Percentiles rank a stretch among this genome's conserved stretches.
Evolutionary conservation across 1,284 basidiomycete species (phyloP).

Genomic region (Cutaneotrichosporon arboriforme): DNA sequence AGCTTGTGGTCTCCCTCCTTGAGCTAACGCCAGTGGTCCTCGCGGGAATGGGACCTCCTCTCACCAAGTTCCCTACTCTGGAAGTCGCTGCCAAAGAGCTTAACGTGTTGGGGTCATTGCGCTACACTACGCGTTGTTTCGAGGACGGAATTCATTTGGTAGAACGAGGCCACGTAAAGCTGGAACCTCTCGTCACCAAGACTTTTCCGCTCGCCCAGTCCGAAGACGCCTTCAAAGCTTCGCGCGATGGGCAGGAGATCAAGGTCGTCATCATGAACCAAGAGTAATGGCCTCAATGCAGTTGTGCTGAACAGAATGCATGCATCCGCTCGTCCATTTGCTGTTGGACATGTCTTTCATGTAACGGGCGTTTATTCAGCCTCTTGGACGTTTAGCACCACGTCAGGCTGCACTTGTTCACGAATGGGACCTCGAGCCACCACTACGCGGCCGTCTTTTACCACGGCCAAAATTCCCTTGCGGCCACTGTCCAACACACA

Average conservation of each 20-base stretch:
- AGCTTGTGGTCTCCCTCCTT: not conserved
- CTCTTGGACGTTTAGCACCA: constrained; percentile 15
- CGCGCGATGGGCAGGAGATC: constrained; percentile 38
- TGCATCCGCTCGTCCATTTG: too few relatives aligned
- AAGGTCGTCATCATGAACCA: constrained; percentile 33
- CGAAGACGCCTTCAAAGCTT: constrained; percentile 52
- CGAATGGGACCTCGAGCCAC: constrained; percentile 14
- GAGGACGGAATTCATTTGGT: constrained; percentile 53
- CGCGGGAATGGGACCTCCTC: constrained; percentile 24
- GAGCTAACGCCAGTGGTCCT: constrained; percentile 18
- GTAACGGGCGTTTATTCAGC: constrained; percentile 5
- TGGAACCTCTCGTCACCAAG: constrained; percentile 52
- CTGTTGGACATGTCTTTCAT: too few relatives aligned
- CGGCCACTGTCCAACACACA: constrained; percentile 49
- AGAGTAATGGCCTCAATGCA: constrained; percentile 4
- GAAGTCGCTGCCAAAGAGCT: constrained; percentile 59
- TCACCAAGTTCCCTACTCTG: constrained; percentile 25
- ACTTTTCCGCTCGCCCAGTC: constrained; percentile 53
- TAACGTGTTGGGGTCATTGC: constrained; percentile 53
- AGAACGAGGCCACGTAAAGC: constrained; percentile 50
- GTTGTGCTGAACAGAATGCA: too few relatives aligned
- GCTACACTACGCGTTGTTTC: constrained; percentile 34
- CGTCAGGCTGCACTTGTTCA: constrained; percentile 11
- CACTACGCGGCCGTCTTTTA: constrained; percentile 23
- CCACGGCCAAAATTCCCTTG: constrained; percentile 20